Base-by-base conservation (phyloP, 148 eudicot species). In the Pharnaceum exiguum region DNA sequence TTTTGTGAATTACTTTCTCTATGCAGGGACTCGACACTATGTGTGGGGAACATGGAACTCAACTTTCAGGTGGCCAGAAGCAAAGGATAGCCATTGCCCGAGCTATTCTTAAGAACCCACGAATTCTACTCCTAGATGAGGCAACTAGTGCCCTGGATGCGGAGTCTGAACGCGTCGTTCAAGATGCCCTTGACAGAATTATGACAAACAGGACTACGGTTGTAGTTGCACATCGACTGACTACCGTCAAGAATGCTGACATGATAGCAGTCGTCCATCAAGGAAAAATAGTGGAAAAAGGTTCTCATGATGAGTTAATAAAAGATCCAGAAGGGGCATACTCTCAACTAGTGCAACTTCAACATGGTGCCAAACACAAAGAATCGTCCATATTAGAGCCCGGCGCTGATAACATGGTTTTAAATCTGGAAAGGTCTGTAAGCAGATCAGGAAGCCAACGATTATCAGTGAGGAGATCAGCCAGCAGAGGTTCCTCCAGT, bases 121-220 rank as follows among this genome's bases (percentile, higher is more conserved):
- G 62, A 77, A 83, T 89, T 21, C 79, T 89, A 10, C 90, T 86
- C 40, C 79, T 89, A 10, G 97, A 89, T 40, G 97, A 89, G 69
- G 97, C 97, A 31, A 90, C 97, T 22, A 90, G 97, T 58, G 97
- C 97, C 5, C 73, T 89, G 4, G 95, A 89, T 70, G 85, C 87
- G 3, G 96, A 89, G 56, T 89, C 96, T 22, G 96, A 89, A 57
- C 84, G 87, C 6, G 44, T 79, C 25, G 96, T 89, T 9, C 96
- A 89, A 71, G 89, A 86, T 51, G 96, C 96, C 7, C 83, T 89
- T 26, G 89, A 82, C 33, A 83, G 80, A 11, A 71, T 83, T 6
- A 89, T 89, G 95, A 29, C 75, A 40, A 74, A 78, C 28, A 51
- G 95, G 63, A 89, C 96, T 21, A 89, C 96, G 10, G 79, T 89